Percentiles rank a stretch among this genome's conserved stretches.
Evolutionary conservation across 2,329 filamentous ascomycete species (phyloP).

Genomic region (Aspergillus piperis): DNA sequence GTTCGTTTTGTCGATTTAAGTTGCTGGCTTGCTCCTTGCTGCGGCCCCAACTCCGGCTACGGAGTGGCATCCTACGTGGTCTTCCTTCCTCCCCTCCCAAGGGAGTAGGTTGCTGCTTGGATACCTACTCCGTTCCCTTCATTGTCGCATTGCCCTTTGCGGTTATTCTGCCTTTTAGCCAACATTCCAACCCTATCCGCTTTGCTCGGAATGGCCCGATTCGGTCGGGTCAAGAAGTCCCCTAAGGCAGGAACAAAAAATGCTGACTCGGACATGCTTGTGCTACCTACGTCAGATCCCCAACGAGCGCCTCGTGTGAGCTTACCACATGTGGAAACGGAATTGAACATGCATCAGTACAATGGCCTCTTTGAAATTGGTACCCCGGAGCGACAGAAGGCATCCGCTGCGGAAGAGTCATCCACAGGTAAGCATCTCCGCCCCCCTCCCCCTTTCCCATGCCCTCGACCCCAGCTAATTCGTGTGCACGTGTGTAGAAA

Average conservation of each 20-base stretch:
- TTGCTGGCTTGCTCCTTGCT: slow-evolving; percentile 5
- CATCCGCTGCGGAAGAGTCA: slow-evolving; percentile 21
- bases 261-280: slow-evolving; percentile 31
- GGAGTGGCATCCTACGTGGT: not conserved
- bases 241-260: slow-evolving; percentile 22
- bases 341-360: slow-evolving; percentile 47
- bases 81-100: not conserved
- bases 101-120: not conserved
- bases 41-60: slow-evolving; percentile 1
- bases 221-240: slow-evolving; percentile 34
- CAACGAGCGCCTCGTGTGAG: slow-evolving; percentile 38
- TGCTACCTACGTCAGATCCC: slow-evolving; percentile 23
- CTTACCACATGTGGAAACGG: slow-evolving; percentile 44
- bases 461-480: not conserved
- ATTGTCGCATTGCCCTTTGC: slow-evolving; percentile 12
- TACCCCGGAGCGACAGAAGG: slow-evolving; percentile 28
- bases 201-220: slow-evolving; percentile 31
- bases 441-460: not conserved
- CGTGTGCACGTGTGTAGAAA: slow-evolving; percentile 16
- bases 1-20: not conserved
- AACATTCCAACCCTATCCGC: slow-evolving; percentile 17
- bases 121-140: slow-evolving; percentile 6
- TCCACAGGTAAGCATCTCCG: slow-evolving; percentile 27
- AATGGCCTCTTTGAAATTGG: slow-evolving; percentile 40
- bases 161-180: slow-evolving; percentile 8